Base-by-base conservation (phyloP, 805 yeast genomes). In the Barnettozyma pratensis region DNA sequence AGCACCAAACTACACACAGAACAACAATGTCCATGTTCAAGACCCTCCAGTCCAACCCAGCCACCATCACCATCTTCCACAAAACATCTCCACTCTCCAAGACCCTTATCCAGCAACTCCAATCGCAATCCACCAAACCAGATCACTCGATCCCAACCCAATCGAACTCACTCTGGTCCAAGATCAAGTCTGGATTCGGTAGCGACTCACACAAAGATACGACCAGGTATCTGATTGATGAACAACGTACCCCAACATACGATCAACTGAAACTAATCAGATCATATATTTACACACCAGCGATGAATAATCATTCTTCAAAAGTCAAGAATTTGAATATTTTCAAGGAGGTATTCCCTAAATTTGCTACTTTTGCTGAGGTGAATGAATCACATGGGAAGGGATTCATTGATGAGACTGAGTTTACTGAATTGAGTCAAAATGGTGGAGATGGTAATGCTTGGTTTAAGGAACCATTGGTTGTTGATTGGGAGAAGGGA, bases 401-500 rank as follows among this genome's bases (percentile, higher is more conserved):
- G 14, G 39, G 39, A n/a, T 37, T 49, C 35, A 44, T 48, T 49
- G 39, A 43, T 26, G 49, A 54, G 27, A 48, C 48, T 6, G 50
- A 52, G 11, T 57, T 47, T 26, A 30, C 49, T 1, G 36, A 51
- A 38, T 54, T 56, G 49, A 28, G 42, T 37, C 30, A 58, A 51
- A 30, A 38, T 7, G 36, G 19, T 19, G 19, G 19, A 19, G 19
- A 41, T 7, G 37, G 35, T 14, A 54, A 37, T 7, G 37, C 34
- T n/a, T 53, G 59, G 53, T 71, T 64, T 53, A 68, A 56, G 4
- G 67, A 73, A 1, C 84, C 84, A 1, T 64, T 79, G 40, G 67
- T 80, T 14, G 83, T 82, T 12, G 86, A 82, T 62, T 82, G 87
- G 86, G 79, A 76, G 53, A 72, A 79, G 54, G 73, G 74, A 44